These are phyloP conservation scores for Cardamine resedifolia DNA, from an alignment of 345 rosid species.

Conservation along the genomic window DNA sequence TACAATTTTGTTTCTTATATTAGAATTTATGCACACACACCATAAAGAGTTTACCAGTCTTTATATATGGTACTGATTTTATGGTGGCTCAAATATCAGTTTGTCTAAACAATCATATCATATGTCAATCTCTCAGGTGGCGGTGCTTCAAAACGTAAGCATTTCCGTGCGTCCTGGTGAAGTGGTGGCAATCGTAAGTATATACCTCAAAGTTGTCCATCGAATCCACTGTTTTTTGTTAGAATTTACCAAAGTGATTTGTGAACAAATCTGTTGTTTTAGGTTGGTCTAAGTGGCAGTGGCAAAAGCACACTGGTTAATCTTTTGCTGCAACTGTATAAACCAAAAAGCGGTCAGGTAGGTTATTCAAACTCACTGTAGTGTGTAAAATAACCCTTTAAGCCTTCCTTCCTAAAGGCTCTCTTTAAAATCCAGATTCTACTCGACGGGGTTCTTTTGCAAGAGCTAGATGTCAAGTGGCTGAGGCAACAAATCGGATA, in stretches of 20 bases:
- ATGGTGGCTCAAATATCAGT: not conserved
- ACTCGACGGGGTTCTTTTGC: conserved; percentile 74
- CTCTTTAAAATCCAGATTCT: conserved; percentile 55
- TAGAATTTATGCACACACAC: conserved; percentile 5
- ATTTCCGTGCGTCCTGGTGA: conserved; percentile 70
- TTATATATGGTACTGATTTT: not conserved
- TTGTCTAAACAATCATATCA: conserved; percentile 2
- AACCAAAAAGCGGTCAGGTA: conserved; percentile 92
- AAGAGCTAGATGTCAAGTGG: conserved; percentile 87
- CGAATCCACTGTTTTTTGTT: conserved; percentile 12
- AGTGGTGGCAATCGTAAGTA: conserved; percentile 84
- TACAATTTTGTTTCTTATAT: not conserved
- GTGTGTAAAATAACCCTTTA: not conserved
- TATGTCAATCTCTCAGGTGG: conserved; percentile 50
- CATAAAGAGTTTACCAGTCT: not conserved
- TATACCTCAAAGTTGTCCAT: conserved; percentile 1
- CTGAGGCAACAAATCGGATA: conserved; percentile 81
- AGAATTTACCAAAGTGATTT: conserved; percentile 16
- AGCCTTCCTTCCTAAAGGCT: conserved; percentile 8
- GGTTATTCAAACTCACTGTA: conserved; percentile 6
- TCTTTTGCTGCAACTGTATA: conserved; percentile 83
- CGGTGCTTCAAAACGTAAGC: conserved; percentile 64
- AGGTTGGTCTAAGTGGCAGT: conserved; percentile 99
- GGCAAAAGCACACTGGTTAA: conserved; percentile 94
- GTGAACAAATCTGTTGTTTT: conserved; percentile 23